Evolutionary conservation across 2,329 filamentous ascomycete species (phyloP).

Genomic region (Shiraia sp.): DNA sequence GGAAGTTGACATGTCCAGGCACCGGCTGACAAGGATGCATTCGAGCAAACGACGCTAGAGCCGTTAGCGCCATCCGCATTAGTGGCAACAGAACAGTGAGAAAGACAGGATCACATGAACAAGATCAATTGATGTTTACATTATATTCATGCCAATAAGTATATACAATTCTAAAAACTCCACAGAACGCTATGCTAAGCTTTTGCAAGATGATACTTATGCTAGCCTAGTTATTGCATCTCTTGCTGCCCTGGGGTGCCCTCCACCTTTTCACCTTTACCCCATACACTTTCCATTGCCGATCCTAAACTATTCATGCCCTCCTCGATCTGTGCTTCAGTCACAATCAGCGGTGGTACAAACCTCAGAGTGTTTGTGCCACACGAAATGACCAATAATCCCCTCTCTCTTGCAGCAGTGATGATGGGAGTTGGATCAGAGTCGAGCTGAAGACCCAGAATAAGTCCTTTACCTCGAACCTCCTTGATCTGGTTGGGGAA

Average conservation of each 20-base stretch:
- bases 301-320: slow-evolving; percentile 77
- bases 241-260: slow-evolving; percentile 41
- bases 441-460: slow-evolving; percentile 82
- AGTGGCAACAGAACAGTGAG: no score
- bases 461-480: slow-evolving; percentile 79
- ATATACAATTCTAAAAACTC: no score
- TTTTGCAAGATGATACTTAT: not conserved
- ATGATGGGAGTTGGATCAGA: slow-evolving; percentile 75
- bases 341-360: slow-evolving; percentile 83
- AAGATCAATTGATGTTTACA: no score
- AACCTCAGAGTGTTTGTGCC: slow-evolving; percentile 92
- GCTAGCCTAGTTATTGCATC: slow-evolving; percentile 25
- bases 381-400: slow-evolving; percentile 87
- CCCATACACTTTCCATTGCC: slow-evolving; percentile 61
- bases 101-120: no score
- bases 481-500: slow-evolving; percentile 77
- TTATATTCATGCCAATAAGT: no score
- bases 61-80: no score
- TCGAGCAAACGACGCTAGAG: no score
- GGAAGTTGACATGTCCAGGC: no score
- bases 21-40: no score
- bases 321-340: slow-evolving; percentile 76
- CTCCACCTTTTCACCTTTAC: slow-evolving; percentile 37
- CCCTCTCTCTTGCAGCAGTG: slow-evolving; percentile 83
- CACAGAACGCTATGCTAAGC: slow-evolving; percentile 25